Evolutionary conservation across 2,329 filamentous ascomycete species (phyloP).

Genomic region (Neonectria sp.): DNA sequence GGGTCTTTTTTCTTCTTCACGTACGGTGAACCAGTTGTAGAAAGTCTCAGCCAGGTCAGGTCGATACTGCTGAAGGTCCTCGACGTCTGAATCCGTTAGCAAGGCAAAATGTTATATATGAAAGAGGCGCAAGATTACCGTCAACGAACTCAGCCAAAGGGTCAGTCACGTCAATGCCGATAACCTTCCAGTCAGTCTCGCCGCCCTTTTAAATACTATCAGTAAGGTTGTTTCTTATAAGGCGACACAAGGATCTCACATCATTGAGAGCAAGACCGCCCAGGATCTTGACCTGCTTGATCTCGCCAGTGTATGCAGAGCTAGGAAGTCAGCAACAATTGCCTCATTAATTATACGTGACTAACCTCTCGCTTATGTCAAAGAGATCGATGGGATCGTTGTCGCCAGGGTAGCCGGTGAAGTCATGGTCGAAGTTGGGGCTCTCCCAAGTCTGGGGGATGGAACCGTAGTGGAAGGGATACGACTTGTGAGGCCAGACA

Average conservation of each 20-base stretch:
- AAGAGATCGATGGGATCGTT: slow-evolving; percentile 61
- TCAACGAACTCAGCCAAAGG: slow-evolving; percentile 54
- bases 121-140: slow-evolving; percentile 42
- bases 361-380: slow-evolving; percentile 52
- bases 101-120: accelerated
- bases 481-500: slow-evolving; percentile 60
- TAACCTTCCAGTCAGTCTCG: slow-evolving; percentile 59
- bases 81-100: slow-evolving; percentile 48
- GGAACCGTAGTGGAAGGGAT: slow-evolving; percentile 60
- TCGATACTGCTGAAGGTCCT: slow-evolving; percentile 57
- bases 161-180: slow-evolving; percentile 56
- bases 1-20: slow-evolving; percentile 13
- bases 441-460: slow-evolving; percentile 63
- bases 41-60: slow-evolving; percentile 54
- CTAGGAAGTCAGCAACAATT: slow-evolving; percentile 15
- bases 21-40: slow-evolving; percentile 58
- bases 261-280: slow-evolving; percentile 58
- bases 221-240: accelerated
- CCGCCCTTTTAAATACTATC: slow-evolving; percentile 40
- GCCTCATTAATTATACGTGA: neutral
- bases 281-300: slow-evolving; percentile 60
- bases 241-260: slow-evolving; percentile 32
- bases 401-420: slow-evolving; percentile 56
- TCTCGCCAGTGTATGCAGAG: slow-evolving; percentile 54
- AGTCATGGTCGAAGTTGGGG: slow-evolving; percentile 57